Conservation (phyloP, 2,329 filamentous ascomycete species). For the Colletotrichum zoysiae region DNA sequence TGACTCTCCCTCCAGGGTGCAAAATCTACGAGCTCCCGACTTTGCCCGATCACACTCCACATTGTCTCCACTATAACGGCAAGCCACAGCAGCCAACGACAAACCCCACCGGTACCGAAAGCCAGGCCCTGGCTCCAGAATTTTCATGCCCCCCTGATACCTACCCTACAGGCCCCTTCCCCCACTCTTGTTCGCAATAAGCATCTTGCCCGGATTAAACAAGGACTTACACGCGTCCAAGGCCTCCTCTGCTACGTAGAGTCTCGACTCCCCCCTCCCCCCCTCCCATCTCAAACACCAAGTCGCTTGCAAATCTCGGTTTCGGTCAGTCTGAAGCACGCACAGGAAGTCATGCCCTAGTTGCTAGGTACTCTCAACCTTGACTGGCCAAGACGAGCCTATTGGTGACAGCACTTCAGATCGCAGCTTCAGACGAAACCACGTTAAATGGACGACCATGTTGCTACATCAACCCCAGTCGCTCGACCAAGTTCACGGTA, state of each 20-base stretch:
- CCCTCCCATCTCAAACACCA: slow-evolving; percentile 40
- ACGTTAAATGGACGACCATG: slow-evolving; percentile 25
- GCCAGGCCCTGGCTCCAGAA: slow-evolving; percentile 35
- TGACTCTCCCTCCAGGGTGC: slow-evolving; percentile 39
- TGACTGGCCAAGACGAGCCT: slow-evolving; percentile 10
- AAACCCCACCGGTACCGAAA: slow-evolving; percentile 37
- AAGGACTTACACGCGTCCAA: slow-evolving; percentile 35
- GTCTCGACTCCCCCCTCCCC: slow-evolving; percentile 15
- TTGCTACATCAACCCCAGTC: slow-evolving; percentile 12
- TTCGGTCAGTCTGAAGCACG: slow-evolving; percentile 33
- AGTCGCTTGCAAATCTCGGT: slow-evolving; percentile 31
- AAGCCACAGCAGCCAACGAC: slow-evolving; percentile 32
- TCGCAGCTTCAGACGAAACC: slow-evolving; percentile 37
- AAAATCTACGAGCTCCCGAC: slow-evolving; percentile 33
- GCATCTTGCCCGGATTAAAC: slow-evolving; percentile 36
- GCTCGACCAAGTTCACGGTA: slow-evolving; percentile 25
- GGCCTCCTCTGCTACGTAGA: neutral
- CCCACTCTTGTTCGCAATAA: slow-evolving; percentile 18
- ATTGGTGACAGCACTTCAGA: slow-evolving; percentile 20
- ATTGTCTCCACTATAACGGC: slow-evolving; percentile 37
- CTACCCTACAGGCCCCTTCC: slow-evolving; percentile 16
- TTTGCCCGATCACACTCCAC: slow-evolving; percentile 39
- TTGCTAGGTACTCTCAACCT: neutral
- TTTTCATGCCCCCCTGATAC: slow-evolving; percentile 24
- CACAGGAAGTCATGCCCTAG: slow-evolving; percentile 29